Base-by-base conservation (phyloP, 495 filamentous ascomycete genomes). In the Usnea hakonensis region DNA sequence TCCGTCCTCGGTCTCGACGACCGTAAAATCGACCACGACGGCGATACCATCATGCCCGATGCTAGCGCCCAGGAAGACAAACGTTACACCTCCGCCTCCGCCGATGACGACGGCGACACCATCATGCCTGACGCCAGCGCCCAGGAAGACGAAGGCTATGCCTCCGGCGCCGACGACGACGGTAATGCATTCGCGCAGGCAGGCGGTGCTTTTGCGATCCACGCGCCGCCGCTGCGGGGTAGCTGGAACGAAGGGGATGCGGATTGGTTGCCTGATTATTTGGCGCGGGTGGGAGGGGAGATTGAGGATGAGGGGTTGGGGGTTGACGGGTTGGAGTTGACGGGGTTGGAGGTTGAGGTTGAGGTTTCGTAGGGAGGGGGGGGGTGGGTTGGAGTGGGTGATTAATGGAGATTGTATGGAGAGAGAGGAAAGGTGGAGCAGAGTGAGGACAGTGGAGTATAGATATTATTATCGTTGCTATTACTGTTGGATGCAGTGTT, bases 221-320 rank as follows among this genome's bases (percentile, higher is more conserved):
- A 65, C 62, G 41, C 26, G 14, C 58, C 63, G 30, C 64, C 60
- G 17, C n/a, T 66, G 10, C 32, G 21, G 50, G 60, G 63, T 21
- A 32, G 28, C 11, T 60, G 63, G 63, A 68, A 55, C 23, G 59
- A 62, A 4, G 59, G 48, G 23, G 44, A 37, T 57, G 63, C 33
- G 28, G 64, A 60, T 26, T 60, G 66, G 66, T 56, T 60, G n/a
- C 55, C 58, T 63, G 48, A 63, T 63, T 55, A 62, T 54, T 37
- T 58, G 46, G 46, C 14, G 37, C 61, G 54, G 23, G 10, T 35
- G 40, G 60, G 40, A n/a, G 30, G 32, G 36, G 61, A 32, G 37
- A 17, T 62, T 50, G 44, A 62, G 40, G 59, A 64, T 44, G 57
- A 48, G 53, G 61, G 33, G 10, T 35, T 50, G 38, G 61, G 46